Evolutionary conservation across 495 filamentous ascomycete genomes (phyloP).

Genomic region (Neurospora tetrasperma): DNA sequence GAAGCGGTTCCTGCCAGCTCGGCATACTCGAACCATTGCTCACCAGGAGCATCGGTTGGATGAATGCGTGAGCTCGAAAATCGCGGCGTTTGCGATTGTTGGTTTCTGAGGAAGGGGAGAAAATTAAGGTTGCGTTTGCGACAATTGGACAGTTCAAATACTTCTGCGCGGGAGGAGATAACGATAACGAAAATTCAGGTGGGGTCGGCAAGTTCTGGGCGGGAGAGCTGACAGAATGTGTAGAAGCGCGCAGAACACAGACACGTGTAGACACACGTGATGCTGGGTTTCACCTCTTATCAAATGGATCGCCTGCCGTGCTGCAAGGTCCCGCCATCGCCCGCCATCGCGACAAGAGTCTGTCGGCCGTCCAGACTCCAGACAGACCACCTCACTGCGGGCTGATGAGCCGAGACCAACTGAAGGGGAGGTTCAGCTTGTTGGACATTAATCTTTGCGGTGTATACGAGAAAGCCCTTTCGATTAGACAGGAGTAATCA

Average conservation of each 20-base stretch:
- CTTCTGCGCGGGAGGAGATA: background rate
- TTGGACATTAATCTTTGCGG: background rate
- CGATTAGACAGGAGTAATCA: background rate
- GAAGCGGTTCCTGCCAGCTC: background rate
- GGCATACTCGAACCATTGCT: background rate
- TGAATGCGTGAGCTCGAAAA: background rate
- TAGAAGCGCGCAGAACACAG: background rate
- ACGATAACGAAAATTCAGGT: conserved; percentile 10
- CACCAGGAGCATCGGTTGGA: background rate
- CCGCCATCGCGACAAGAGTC: background rate
- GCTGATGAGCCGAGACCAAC: background rate
- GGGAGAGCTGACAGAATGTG: background rate
- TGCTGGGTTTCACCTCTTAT: background rate
- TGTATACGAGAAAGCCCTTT: background rate
- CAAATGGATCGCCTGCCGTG: background rate
- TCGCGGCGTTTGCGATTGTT: background rate
- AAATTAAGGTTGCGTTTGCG: background rate
- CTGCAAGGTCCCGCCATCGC: background rate
- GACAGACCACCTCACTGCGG: background rate
- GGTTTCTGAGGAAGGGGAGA: conserved; percentile 2
- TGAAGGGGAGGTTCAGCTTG: background rate
- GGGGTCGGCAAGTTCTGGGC: background rate
- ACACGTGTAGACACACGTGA: background rate
- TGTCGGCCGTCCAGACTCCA: background rate
- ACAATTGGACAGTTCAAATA: conserved; percentile 6